Evolutionary conservation across 1,139 yeast genomes (phyloP).

Genomic region (Candida sp.): DNA sequence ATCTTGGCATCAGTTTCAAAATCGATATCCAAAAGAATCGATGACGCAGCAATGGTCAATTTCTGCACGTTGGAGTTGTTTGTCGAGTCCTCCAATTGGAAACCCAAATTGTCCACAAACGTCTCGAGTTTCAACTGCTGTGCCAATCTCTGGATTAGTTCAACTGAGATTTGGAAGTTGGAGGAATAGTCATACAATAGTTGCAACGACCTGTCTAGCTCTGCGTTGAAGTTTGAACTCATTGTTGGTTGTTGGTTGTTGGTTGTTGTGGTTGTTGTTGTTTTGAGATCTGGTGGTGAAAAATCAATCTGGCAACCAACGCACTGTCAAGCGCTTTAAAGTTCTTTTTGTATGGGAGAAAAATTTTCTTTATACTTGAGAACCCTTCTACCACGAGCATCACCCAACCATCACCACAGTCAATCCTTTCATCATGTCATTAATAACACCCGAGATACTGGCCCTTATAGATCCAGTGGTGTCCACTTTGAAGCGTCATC

Average conservation of each 20-base stretch:
- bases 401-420: background rate
- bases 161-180: constrained; percentile 39
- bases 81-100: constrained; percentile 18
- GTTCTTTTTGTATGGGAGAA: background rate
- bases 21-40: constrained; percentile 46
- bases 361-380: background rate
- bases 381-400: background rate
- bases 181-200: constrained; percentile 36
- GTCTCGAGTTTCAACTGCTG: constrained; percentile 48
- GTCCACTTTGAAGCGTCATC: constrained; percentile 67
- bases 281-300: background rate
- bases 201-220: constrained; percentile 33
- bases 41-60: constrained; percentile 48
- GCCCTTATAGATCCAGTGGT: constrained; percentile 45
- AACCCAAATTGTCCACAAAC: constrained; percentile 43
- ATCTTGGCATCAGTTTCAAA: constrained; percentile 30
- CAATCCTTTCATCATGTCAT: constrained; percentile 6
- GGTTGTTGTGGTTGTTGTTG: background rate
- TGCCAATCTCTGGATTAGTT: constrained; percentile 43
- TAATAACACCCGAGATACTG: constrained; percentile 37
- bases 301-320: background rate
- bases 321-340: background rate
- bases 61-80: constrained; percentile 23
- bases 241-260: too few species aligned
- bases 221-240: constrained; percentile 21